Base-by-base conservation (phyloP, 2,329 filamentous ascomycete species). In the Madurella mycetomatis region DNA sequence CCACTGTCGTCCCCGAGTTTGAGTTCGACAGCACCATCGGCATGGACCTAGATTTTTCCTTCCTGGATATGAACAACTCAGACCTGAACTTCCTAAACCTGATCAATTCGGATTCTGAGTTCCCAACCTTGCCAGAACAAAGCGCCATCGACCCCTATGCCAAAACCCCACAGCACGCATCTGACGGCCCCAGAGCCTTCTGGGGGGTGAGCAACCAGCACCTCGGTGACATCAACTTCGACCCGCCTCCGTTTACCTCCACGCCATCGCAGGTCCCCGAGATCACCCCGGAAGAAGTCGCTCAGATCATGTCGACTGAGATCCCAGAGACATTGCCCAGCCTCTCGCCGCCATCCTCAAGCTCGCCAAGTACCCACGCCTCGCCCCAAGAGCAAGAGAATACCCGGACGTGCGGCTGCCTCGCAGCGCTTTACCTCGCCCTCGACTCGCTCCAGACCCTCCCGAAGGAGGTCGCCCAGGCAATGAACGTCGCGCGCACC, bases 381-480 rank as follows among this genome's bases (percentile, higher is more conserved):
- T 49, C 57, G 31, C 40, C 59, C 12, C 19, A 56, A 3, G 45
- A 41, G 8, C 17, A 41, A 2, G 52, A 51, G 16, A 17, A 17
- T n/a, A 32, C 45, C 49, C 50, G 42, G 5, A 51, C 49, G 15
- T 83, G 81, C 57, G 65, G 70, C 52, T 83, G 81, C 57, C 72
- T 78, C 1, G 72, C 75, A 0, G 72, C 68, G 13, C 70, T 83
- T 13, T 81, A 77, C 62, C 71, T 77, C 5, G 73, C 79, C 4
- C 69, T 83, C 2, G 73, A 78, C 55, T 74, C 75, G 17, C 72
- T 83, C 56, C 73, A 74, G 47, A 70, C 69, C 41, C 70, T 81
- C 1, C 74, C 79, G 1, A 59, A 60, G 2, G 71, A 77, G 41
- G 70, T 81, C 16, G 67, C 69, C 34, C 62, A 70, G 2, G 79